Evolutionary conservation across 352 stramenopile genomes (phyloP), one percentile per base, ranked within the genome.

Genomic region (Phytophthora sp.): DNA sequence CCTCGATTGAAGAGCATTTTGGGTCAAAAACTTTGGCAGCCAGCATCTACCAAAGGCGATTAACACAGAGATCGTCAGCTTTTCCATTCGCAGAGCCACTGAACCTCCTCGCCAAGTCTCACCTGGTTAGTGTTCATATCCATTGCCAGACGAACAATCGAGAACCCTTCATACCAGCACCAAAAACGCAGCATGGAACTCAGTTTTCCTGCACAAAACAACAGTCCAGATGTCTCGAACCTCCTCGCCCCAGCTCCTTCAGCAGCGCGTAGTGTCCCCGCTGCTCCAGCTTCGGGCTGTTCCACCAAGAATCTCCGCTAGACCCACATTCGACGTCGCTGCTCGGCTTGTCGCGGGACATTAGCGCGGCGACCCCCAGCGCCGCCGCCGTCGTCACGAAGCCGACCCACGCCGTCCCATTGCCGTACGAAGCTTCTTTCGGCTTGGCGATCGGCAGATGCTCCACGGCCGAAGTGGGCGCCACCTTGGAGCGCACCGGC

Each of bases 21-120:
- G 76, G 76, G 42, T 93, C 73, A 39, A 93, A 91, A 53, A 93
- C 87, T 66, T 93, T 93, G 13, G 84, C 82, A 1, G 84, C 84
- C 12, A 87, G 56, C 45, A 69, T 66, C 72, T 84, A 57, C 26
- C 26, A 32, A 37, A 38, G n/a, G 7, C 42, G 9, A 76, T 24
- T 10, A 17, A 39, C 32, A 52, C 8, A 11, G 37, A 30, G 24
- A 62, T 15, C 17, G 13, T 56, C 20, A 69, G 7, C 43, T 50
- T 18, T 5, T 42, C 17, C 27, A 41, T 34, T 4, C 7, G 9
- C 15, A 10, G 24, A 30, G 12, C 12, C 10, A 13, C 10, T 18
- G 12, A 17, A 24, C n/a, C 20, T 20, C 2, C 24, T 31, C 2
- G 21, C 9, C 20, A 3, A 18, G 11, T 23, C 23, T 6, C 41